Percentiles rank a stretch among this genome's conserved stretches.
Conservation (phyloP, 768 basidiomycete species). For the Leccinum olivaceopallidum region DNA sequence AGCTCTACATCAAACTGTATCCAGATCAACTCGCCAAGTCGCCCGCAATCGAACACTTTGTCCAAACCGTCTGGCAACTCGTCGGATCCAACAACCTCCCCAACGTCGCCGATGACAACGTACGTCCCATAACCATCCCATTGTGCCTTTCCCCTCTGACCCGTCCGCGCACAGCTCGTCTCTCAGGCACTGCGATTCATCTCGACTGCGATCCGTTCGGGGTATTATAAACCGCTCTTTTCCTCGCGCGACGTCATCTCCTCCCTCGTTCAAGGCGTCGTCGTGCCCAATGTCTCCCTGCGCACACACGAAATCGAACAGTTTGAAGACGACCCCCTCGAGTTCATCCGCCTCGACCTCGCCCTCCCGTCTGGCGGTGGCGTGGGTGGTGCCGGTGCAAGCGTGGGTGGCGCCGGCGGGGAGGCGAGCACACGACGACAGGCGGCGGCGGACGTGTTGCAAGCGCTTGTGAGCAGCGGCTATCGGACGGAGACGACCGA, state of each 20-base stretch:
- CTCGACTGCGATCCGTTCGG: slow-evolving; percentile 88
- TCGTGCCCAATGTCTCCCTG: slow-evolving; percentile 89
- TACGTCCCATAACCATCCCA: slow-evolving; percentile 35
- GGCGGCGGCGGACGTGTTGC: slow-evolving; percentile 93
- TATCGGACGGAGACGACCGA: slow-evolving; percentile 86
- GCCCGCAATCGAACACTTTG: slow-evolving; percentile 67
- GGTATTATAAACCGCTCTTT: slow-evolving; percentile 79
- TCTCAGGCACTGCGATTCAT: slow-evolving; percentile 90
- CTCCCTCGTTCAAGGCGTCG: slow-evolving; percentile 83
- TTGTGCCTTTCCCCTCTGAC: background rate
- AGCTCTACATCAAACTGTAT: slow-evolving; percentile 84
- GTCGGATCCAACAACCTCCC: slow-evolving; percentile 67
- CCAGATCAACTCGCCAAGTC: slow-evolving; percentile 72
- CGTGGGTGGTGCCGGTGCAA: slow-evolving; percentile 40
- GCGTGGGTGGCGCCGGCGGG: slow-evolving; percentile 38
- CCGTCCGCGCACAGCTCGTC: slow-evolving; percentile 57
- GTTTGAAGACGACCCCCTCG: slow-evolving; percentile 96
- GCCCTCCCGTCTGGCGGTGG: slow-evolving; percentile 54
- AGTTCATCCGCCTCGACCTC: slow-evolving; percentile 88
- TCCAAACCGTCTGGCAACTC: slow-evolving; percentile 88
- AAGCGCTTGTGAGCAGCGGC: slow-evolving; percentile 80
- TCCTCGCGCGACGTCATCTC: slow-evolving; percentile 79
- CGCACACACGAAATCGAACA: slow-evolving; percentile 90
- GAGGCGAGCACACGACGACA: slow-evolving; percentile 88
- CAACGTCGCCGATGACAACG: slow-evolving; percentile 72